These are phyloP conservation scores for Escallonia herrerae DNA, from an alignment of 129 eudicot genomes.

Conservation along the genomic window DNA sequence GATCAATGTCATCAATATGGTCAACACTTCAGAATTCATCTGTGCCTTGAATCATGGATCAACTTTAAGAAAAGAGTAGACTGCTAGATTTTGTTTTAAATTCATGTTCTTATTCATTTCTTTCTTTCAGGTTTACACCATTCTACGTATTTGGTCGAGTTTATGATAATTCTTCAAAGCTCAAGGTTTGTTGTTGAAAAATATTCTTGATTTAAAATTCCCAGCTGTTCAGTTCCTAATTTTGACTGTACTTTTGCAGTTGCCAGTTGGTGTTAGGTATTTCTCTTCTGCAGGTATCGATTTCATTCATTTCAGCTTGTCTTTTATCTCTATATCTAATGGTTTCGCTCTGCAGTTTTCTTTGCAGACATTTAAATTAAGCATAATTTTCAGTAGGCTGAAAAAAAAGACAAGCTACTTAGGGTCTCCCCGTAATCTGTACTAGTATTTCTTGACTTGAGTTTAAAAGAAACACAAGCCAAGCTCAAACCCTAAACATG, in stretches of 20 bases:
- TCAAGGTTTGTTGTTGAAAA: slow-evolving; percentile 46
- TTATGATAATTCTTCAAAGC: slow-evolving; percentile 27
- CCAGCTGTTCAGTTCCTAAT: slow-evolving; percentile 14
- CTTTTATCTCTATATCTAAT: neutral
- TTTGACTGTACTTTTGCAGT: slow-evolving; percentile 34
- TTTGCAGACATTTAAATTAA: neutral
- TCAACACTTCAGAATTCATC: neutral
- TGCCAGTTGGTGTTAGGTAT: slow-evolving; percentile 43
- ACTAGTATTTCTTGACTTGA: no score
- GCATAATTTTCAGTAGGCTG: no score
- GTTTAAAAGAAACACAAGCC: neutral
- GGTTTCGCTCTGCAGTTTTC: no score
- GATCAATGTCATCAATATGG: neutral
- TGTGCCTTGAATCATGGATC: neutral
- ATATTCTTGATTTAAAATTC: neutral
- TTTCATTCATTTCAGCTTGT: neutral
- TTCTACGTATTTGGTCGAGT: slow-evolving; percentile 22
- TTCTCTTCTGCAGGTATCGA: slow-evolving; percentile 71
- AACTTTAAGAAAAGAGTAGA: neutral
- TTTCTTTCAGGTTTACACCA: slow-evolving; percentile 39
- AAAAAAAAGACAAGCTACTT: no score
- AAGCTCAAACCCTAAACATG: no score
- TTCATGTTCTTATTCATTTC: slow-evolving; percentile 8
- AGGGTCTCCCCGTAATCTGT: no score
- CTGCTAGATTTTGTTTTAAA: neutral